Evolutionary conservation across 768 basidiomycete genomes (phyloP).

Genomic region (Mycena maculata): DNA sequence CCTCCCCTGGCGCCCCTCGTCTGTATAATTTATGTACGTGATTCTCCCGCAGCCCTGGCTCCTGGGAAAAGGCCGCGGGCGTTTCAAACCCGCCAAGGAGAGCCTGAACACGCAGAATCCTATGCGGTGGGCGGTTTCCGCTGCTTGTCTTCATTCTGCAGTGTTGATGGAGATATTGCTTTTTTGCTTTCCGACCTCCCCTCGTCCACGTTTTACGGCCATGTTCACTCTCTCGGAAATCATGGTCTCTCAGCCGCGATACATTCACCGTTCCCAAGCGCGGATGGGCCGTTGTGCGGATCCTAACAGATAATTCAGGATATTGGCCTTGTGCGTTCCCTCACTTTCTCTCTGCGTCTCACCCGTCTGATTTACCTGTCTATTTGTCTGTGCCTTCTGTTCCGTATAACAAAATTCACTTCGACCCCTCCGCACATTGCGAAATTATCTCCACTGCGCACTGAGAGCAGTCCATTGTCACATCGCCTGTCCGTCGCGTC

Average conservation of each 20-base stretch:
- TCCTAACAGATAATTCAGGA: slow-evolving; percentile 30
- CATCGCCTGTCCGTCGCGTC: slow-evolving; percentile 25
- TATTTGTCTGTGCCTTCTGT: no score
- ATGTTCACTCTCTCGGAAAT: not conserved
- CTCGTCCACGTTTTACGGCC: not conserved
- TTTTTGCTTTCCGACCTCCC: no score
- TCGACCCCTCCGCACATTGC: no score
- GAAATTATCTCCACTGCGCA: not conserved
- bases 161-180: not conserved
- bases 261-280: slow-evolving; percentile 26
- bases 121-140: slow-evolving; percentile 21
- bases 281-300: slow-evolving; percentile 28
- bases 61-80: slow-evolving; percentile 28
- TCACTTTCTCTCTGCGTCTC: not conserved
- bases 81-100: slow-evolving; percentile 11
- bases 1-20: not conserved
- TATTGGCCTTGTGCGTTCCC: slow-evolving; percentile 33
- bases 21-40: not conserved
- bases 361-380: no score
- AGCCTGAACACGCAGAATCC: slow-evolving; percentile 8
- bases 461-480: slow-evolving; percentile 29
- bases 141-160: not conserved
- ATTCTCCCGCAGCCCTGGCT: slow-evolving; percentile 27
- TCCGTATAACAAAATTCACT: no score
- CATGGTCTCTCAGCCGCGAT: slow-evolving; percentile 19